These are phyloP conservation scores for Ustilago crameri DNA, from an alignment of 1,284 basidiomycete genomes.

Conservation along the genomic window DNA sequence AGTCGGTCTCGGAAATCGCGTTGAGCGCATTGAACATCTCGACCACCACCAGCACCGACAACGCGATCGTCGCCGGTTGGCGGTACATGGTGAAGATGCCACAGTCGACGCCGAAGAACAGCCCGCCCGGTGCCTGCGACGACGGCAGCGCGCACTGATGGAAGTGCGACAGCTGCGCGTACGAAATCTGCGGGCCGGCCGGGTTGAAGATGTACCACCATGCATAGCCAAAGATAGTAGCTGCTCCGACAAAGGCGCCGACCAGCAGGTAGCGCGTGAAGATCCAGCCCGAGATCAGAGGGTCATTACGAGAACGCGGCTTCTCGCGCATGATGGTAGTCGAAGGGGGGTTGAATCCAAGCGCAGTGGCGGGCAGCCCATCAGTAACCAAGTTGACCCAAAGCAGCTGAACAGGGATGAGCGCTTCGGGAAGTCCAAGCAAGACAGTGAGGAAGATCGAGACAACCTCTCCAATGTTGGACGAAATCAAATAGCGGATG, in stretches of 20 bases:
- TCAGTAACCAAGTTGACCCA: conserved; percentile 76
- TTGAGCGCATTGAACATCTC: conserved; percentile 99
- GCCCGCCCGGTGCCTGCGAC: conserved; percentile 46
- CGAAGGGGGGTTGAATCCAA: conserved; percentile 97
- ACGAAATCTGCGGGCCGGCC: conserved; percentile 90
- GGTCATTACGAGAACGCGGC: conserved; percentile 86
- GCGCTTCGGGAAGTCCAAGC: conserved; percentile 96
- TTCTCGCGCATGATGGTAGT: conserved; percentile 90
- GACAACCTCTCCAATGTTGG: conserved; percentile 98
- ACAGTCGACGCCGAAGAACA: conserved; percentile 90
- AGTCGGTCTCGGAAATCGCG: conserved; percentile 97
- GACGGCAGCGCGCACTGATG: conserved; percentile 72
- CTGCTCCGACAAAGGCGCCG: conserved; percentile 90
- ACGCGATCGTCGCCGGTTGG: conserved; percentile 89
- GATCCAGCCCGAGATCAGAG: conserved; percentile 89
- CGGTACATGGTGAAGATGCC: conserved; percentile 87
- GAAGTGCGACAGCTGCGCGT: conserved; percentile 84
- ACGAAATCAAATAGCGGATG: conserved; percentile 84
- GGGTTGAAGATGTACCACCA: conserved; percentile 98
- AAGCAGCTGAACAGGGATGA: conserved; percentile 95
- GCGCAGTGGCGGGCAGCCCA: conserved; percentile 95
- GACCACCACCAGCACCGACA: conserved; percentile 90
- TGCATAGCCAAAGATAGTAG: conserved; percentile 94
- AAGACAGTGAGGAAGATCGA: conserved; percentile 96
- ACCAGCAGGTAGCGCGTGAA: conserved; percentile 95